A percentile compares a stretch with the other conserved stretches of the same genome.
phyloP scores from a whole-genome alignment of 208 protist species.

The Angomonas deanei region DNA sequence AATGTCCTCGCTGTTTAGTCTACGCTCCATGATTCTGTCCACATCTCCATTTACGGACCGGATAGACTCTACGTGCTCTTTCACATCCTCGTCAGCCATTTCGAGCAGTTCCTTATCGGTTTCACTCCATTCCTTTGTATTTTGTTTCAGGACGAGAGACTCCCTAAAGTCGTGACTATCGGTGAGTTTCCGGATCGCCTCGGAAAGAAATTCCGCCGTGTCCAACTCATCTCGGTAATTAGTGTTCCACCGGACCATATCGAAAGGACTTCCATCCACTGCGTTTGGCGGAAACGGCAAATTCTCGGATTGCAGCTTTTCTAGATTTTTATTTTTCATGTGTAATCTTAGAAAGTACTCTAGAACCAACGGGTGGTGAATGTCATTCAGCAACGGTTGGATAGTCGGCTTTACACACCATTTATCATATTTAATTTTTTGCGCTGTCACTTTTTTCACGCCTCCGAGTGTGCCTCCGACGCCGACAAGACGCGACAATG shows the following conservation, averaged over 20 bases:
- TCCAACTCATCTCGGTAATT: slow-evolving; percentile 76
- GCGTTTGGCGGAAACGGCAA: slow-evolving; percentile 28
- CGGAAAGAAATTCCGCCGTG: slow-evolving; percentile 36
- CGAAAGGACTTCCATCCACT: slow-evolving; percentile 41
- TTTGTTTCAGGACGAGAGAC: slow-evolving; percentile 19
- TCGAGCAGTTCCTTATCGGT: slow-evolving; percentile 66
- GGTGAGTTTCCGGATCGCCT: slow-evolving; percentile 45
- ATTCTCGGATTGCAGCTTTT: slow-evolving; percentile 28
- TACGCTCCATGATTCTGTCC: slow-evolving; percentile 49
- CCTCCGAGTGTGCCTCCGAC: slow-evolving; percentile 75
- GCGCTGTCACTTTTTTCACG: slow-evolving; percentile 48
- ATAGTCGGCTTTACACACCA: slow-evolving; percentile 54
- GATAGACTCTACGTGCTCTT: slow-evolving; percentile 32
- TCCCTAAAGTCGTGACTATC: slow-evolving; percentile 53
- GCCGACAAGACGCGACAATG: slow-evolving; percentile 41
- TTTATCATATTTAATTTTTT: slow-evolving; percentile 48
- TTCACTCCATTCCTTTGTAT: slow-evolving; percentile 8
- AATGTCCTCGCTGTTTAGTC: slow-evolving; percentile 63
- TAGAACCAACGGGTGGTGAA: slow-evolving; percentile 78
- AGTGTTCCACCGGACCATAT: slow-evolving; percentile 71
- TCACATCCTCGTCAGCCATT: slow-evolving; percentile 72
- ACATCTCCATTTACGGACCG: slow-evolving; percentile 43
- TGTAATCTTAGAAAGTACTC: slow-evolving; percentile 81
- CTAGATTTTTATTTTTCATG: slow-evolving; percentile 38
- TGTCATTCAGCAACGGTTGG: slow-evolving; percentile 27